Percentiles rank a stretch among this genome's conserved stretches.
phyloP scores from a whole-genome alignment of 805 yeast genomes.

The Kuraishia piskuri region DNA sequence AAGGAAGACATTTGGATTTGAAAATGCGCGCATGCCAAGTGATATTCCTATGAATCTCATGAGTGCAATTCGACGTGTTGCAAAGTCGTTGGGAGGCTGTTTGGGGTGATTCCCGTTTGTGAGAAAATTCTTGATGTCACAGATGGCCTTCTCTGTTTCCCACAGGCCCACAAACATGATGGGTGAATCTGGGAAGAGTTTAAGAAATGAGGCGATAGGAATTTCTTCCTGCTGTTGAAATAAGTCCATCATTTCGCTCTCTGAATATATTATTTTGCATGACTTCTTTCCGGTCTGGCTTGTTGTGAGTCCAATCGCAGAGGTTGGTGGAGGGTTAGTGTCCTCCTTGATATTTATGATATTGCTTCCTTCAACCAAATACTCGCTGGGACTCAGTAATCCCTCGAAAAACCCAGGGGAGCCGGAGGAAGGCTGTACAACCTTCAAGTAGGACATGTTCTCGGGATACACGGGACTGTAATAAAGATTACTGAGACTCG shows the following conservation, averaged over 20 bases:
- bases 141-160: slow-evolving; percentile 13
- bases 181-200: slow-evolving; percentile 11
- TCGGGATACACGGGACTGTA: background rate
- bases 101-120: slow-evolving; percentile 5
- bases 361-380: slow-evolving; percentile 12
- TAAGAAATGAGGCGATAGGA: slow-evolving; percentile 13
- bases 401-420: background rate
- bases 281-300: background rate
- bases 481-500: background rate
- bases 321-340: slow-evolving; percentile 1
- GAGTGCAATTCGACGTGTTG: slow-evolving; percentile 20
- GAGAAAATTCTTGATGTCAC: slow-evolving; percentile 12
- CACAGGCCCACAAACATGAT: slow-evolving; percentile 3
- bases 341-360: slow-evolving; percentile 8
- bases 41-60: slow-evolving; percentile 25
- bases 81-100: slow-evolving; percentile 10
- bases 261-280: background rate
- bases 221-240: slow-evolving; percentile 3
- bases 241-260: too few relatives aligned
- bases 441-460: background rate
- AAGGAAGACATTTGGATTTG: slow-evolving; percentile 29
- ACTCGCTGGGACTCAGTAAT: slow-evolving; percentile 9
- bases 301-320: background rate
- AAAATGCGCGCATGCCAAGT: slow-evolving; percentile 18
- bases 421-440: background rate